Evolutionary conservation across 768 basidiomycete species (phyloP), one percentile per base, ranked within the genome.

Genomic region (Agaricus sinodeliciosus): DNA sequence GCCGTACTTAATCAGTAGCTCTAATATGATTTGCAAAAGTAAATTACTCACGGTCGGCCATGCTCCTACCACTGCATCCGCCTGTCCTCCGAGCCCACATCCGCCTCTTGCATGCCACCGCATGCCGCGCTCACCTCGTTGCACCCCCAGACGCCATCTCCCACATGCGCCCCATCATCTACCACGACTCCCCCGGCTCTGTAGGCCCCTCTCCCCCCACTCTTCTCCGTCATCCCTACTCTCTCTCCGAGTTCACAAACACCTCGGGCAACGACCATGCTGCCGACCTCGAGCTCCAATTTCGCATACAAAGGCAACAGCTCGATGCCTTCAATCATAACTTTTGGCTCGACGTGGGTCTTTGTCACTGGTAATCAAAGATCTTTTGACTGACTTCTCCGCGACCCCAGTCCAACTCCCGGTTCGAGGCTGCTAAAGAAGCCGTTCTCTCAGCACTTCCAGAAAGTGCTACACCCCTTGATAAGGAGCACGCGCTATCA

Each of bases 341-440:
- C 15, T 93, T 90, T 64, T 93, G 90, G 90, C 67, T 80, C 49
- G 84, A 91, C 49, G 90, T 91, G 63, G 58, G 87, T 76, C n/a
- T 11, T 35, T 2, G 19, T 36, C 34, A 22, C 26, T 4, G 5
- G 16, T 60, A n/a, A 11, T 19, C 28, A 27, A 31, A 47, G 36
- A 41, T 42, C 16, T 31, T 9, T n/a, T 31, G 43, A 34, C 37
- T 31, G 28, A 39, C 51, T 56, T 25, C 43, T 34, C 31, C 55
- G n/a, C 1, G 7, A 8, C 7, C 27, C 7, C 60, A 93, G 90
- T 87, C 80, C 63, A 93, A 93, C 63, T 72, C 76, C 9, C 83
- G 90, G n/a, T 92, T 90, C 63, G 81, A 88, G 62, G 72, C 76
- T 8, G 87, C 81, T 31, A 87, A 85, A 67, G 67, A 75, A 19